Percentiles rank a stretch among this genome's conserved stretches.
Evolutionary conservation across 1,284 basidiomycete species (phyloP).

Genomic region (Cutaneotrichosporon cyanovorans): DNA sequence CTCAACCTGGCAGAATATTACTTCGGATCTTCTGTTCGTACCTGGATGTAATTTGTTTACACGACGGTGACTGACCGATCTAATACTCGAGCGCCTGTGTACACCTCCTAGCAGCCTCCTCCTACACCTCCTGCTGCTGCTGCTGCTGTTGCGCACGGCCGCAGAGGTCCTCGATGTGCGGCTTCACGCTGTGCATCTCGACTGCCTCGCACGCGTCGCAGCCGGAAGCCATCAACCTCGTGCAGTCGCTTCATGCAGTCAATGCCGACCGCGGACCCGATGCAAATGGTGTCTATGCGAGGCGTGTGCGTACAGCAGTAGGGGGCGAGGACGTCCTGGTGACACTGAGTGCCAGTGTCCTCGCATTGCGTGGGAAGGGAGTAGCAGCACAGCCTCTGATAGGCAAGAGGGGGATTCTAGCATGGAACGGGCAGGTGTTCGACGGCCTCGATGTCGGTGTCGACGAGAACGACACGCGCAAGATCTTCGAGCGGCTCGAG

Average conservation of each 20-base stretch:
- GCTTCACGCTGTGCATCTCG: slow-evolving; percentile 22
- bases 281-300: slow-evolving; percentile 17
- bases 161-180: slow-evolving; percentile 38
- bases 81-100: too few relatives aligned
- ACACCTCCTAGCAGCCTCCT: too few relatives aligned
- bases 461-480: slow-evolving; percentile 73
- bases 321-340: slow-evolving; percentile 19
- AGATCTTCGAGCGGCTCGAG: slow-evolving; percentile 56
- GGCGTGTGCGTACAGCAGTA: neutral
- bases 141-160: neutral
- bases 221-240: neutral
- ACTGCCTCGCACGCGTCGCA: neutral
- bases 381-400: slow-evolving; percentile 64
- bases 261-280: slow-evolving; percentile 29
- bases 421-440: slow-evolving; percentile 90
- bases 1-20: too few relatives aligned
- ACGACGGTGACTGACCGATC: too few relatives aligned
- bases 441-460: slow-evolving; percentile 58
- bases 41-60: too few relatives aligned
- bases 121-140: too few relatives aligned
- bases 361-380: slow-evolving; percentile 63
- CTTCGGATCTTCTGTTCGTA: too few relatives aligned
- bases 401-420: slow-evolving; percentile 55
- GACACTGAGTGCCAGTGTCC: slow-evolving; percentile 65
- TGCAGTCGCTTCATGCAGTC: slow-evolving; percentile 16